These are phyloP conservation scores for Eleusine coracana DNA, from an alignment of 176 grass and related monocot genomes.

Conservation along the genomic window DNA sequence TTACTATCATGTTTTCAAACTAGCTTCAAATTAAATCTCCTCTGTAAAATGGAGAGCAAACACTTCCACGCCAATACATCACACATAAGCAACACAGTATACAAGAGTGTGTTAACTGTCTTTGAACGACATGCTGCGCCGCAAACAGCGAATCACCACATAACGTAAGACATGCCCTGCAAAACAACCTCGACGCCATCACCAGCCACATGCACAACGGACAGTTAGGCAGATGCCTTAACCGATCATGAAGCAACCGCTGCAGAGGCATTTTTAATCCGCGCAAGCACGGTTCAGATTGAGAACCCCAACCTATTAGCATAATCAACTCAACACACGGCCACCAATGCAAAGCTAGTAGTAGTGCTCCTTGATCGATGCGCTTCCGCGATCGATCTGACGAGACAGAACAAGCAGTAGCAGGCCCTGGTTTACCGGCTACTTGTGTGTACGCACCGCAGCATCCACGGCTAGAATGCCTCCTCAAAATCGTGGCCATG, in stretches of 20 bases:
- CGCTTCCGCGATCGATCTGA: no score
- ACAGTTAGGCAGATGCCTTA: slow-evolving; percentile 15
- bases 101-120: no score
- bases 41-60: not conserved
- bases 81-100: no score
- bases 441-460: no score
- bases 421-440: no score
- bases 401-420: no score
- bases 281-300: not conserved
- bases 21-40: no score
- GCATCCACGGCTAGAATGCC: no score
- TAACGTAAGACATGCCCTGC: not conserved
- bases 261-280: slow-evolving; percentile 1
- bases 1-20: no score
- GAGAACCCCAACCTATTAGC: not conserved
- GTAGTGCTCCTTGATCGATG: no score
- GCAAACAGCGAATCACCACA: not conserved
- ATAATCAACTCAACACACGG: not conserved
- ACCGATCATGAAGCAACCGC: slow-evolving; percentile 18
- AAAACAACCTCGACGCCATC: slow-evolving; percentile 4
- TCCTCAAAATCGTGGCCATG: slow-evolving; percentile 41
- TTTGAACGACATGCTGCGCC: not conserved
- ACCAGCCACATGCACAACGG: not conserved
- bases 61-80: not conserved
- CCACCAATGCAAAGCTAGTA: no score